Evolutionary conservation across 192 early-diverging fungal genomes (phyloP).

Genomic region (Ambispora gerdemannii): DNA sequence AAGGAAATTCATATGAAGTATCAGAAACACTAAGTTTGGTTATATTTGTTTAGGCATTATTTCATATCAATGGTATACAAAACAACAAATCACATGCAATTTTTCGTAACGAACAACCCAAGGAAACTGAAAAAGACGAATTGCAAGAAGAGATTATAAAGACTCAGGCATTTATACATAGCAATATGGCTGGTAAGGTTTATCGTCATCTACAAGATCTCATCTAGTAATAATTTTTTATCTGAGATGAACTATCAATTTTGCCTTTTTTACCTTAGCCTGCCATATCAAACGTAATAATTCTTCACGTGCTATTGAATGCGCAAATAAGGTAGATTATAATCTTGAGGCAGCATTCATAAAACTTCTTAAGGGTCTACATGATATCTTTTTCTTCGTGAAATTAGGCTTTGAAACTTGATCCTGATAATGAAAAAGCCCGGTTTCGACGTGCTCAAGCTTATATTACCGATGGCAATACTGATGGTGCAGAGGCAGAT

Average conservation of each 20-base stretch:
- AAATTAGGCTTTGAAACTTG: constrained; percentile 36
- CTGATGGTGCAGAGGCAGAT: constrained; percentile 40
- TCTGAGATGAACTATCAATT: constrained; percentile 36
- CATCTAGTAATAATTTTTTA: no score
- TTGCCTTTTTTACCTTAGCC: constrained; percentile 37
- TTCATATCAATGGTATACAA: constrained; percentile 38
- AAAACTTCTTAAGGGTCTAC: no score
- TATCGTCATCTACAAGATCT: constrained; percentile 29
- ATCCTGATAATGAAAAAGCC: constrained; percentile 43
- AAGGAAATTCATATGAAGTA: no score
- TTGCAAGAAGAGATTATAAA: constrained; percentile 26
- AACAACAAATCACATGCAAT: constrained; percentile 30
- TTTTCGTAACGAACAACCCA: constrained; percentile 22
- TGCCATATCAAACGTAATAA: constrained; percentile 41
- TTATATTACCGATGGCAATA: constrained; percentile 40
- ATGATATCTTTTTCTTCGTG: not conserved
- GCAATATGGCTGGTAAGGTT: constrained; percentile 38
- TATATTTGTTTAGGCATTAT: constrained; percentile 38
- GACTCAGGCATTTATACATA: constrained; percentile 11
- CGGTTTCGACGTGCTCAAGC: constrained; percentile 46
- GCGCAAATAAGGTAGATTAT: constrained; percentile 26
- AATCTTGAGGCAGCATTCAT: not conserved
- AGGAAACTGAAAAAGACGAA: constrained; percentile 22
- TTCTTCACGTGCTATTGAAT: constrained; percentile 38
- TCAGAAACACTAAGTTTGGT: no score